Evolutionary conservation across 176 grass and related monocot genomes (phyloP).

Genomic region (Triticum dicoccoides): DNA sequence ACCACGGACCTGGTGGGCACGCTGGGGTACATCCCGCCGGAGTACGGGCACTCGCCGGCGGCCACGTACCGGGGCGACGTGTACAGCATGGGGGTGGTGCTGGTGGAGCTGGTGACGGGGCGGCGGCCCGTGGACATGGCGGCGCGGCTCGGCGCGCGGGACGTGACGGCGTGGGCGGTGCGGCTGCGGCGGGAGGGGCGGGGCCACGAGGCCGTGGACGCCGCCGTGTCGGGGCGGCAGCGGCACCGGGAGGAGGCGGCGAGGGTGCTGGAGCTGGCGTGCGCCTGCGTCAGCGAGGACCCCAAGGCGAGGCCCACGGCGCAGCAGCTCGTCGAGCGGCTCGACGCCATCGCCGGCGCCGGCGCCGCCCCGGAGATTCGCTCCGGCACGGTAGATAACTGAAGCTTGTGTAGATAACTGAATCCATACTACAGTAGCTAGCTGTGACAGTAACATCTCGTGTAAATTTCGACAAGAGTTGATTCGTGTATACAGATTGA

Average conservation of each 20-base stretch:
- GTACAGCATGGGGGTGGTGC: slow-evolving; percentile 66
- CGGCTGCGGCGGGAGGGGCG: slow-evolving; percentile 34
- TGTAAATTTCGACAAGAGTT: not conserved
- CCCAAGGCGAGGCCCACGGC: slow-evolving; percentile 44
- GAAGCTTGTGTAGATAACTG: not conserved
- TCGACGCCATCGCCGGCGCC: slow-evolving; percentile 29
- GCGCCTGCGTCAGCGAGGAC: slow-evolving; percentile 31
- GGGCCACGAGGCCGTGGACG: slow-evolving; percentile 36
- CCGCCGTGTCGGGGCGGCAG: not conserved
- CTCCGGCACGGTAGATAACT: not conserved
- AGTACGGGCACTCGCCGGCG: slow-evolving; percentile 40
- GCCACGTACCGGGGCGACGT: slow-evolving; percentile 57
- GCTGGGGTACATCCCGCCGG: slow-evolving; percentile 74
- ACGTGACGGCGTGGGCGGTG: slow-evolving; percentile 49
- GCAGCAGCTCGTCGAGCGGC: slow-evolving; percentile 28
- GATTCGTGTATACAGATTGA: too few relatives aligned
- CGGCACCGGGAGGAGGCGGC: slow-evolving; percentile 20
- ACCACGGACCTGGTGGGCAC: slow-evolving; percentile 68
- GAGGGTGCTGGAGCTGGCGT: slow-evolving; percentile 40
- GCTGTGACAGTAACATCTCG: not conserved
- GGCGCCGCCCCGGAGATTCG: not conserved
- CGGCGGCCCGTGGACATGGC: slow-evolving; percentile 48
- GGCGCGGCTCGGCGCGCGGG: not conserved
- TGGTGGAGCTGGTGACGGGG: slow-evolving; percentile 60
- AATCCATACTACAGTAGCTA: not conserved